Evolutionary conservation across 2,329 filamentous ascomycete species (phyloP).

Genomic region (Curvularia lunata): DNA sequence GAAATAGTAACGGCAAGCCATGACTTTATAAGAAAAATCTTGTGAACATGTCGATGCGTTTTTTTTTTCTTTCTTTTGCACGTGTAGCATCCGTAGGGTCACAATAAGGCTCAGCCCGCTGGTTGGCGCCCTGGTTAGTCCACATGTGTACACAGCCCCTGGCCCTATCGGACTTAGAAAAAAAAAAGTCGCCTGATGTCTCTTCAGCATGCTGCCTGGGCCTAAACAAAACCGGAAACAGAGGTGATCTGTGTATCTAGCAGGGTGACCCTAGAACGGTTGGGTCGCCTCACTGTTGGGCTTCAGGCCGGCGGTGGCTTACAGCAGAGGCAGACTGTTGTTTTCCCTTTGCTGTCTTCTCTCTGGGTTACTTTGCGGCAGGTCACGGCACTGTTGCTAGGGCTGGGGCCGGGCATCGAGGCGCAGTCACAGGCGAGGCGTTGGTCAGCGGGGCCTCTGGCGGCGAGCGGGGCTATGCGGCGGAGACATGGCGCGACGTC

Average conservation of each 20-base stretch:
- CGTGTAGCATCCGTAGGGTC: background rate
- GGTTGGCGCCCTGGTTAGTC: background rate
- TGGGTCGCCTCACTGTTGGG: conserved; percentile 11
- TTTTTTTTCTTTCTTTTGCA: background rate
- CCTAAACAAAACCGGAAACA: conserved; percentile 1
- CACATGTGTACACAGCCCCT: background rate
- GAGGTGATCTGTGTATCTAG: background rate
- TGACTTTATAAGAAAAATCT: background rate
- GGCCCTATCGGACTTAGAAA: too few species aligned
- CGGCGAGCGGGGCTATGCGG: conserved; percentile 26
- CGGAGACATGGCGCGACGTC: conserved; percentile 15
- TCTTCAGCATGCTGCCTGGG: conserved; percentile 1
- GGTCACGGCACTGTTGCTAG: background rate
- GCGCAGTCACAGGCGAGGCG: conserved; percentile 14
- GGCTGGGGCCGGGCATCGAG: conserved; percentile 3
- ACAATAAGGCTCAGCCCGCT: background rate
- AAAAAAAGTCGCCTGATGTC: conserved; percentile 7
- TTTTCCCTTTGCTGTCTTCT: background rate
- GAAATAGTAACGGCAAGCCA: background rate
- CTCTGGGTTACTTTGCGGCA: background rate
- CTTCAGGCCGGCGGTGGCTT: background rate
- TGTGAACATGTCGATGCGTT: background rate
- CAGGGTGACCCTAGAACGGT: conserved; percentile 7
- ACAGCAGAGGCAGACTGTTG: background rate
- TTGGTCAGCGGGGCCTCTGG: conserved; percentile 22